Percentiles rank a stretch among this genome's conserved stretches.
These are phyloP conservation scores for Syncephalis fuscata DNA, from an alignment of 371 early-diverging fungal species.

Conservation along the genomic window DNA sequence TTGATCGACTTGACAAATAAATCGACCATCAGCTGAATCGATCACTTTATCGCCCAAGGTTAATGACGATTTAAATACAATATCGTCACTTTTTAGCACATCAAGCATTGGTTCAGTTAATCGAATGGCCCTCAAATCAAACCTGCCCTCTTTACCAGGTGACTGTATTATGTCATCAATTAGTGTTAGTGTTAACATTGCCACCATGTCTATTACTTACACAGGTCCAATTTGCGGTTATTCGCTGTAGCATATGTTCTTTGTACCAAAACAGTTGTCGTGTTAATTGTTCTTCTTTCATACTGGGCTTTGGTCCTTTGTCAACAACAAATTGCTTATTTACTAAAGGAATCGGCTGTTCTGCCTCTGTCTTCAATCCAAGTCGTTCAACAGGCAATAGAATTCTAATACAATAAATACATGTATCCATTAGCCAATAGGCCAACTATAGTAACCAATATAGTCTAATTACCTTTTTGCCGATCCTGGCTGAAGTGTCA, in stretches of 20 bases:
- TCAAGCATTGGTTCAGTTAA: conserved; percentile 26
- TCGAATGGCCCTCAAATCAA: conserved; percentile 31
- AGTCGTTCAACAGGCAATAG: conserved; percentile 49
- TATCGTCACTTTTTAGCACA: conserved; percentile 35
- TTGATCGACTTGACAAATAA: conserved; percentile 26
- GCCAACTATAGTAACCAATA: not conserved
- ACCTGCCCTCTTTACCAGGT: conserved; percentile 24
- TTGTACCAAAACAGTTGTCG: conserved; percentile 62
- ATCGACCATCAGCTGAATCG: conserved; percentile 15
- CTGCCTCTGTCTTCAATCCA: conserved; percentile 24
- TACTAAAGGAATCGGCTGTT: conserved; percentile 45
- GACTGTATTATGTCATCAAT: conserved; percentile 1
- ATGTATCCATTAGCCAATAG: not conserved
- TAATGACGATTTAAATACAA: conserved; percentile 18
- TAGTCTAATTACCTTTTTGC: conserved; percentile 13
- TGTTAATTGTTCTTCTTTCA: conserved; percentile 32
- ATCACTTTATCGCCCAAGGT: not conserved
- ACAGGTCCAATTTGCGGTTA: conserved; percentile 32
- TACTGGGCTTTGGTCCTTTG: conserved; percentile 23
- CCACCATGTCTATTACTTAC: conserved; percentile 8
- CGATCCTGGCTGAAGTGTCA: conserved; percentile 14
- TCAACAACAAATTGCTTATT: conserved; percentile 65
- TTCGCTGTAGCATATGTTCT: conserved; percentile 36
- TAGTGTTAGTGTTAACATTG: not conserved
- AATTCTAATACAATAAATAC: conserved; percentile 20